These are phyloP conservation scores for Mycena sp. DNA, from an alignment of 1,284 basidiomycete species.

Conservation along the genomic window DNA sequence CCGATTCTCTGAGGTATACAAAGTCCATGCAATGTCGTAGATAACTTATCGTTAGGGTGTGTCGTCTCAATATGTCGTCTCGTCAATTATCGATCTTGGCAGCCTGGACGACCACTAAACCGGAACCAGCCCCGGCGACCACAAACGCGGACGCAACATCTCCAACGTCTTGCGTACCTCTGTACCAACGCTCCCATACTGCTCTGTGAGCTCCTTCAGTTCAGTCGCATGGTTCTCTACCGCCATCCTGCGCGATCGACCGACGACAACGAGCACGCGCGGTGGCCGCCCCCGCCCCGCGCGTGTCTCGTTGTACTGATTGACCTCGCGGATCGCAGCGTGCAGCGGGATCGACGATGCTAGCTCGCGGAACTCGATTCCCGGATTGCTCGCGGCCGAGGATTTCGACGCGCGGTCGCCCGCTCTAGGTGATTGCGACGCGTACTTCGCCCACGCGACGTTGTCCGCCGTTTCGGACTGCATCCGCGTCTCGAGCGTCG, in stretches of 20 bases:
- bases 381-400: slow-evolving; percentile 52
- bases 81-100: slow-evolving; percentile 39
- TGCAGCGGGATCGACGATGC: slow-evolving; percentile 64
- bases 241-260: slow-evolving; percentile 75
- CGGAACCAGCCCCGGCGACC: slow-evolving; percentile 65
- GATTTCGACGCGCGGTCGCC: slow-evolving; percentile 38
- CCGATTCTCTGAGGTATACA: no score
- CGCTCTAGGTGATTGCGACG: slow-evolving; percentile 34
- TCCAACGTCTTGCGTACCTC: slow-evolving; percentile 84
- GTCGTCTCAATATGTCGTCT: no score
- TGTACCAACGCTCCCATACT: slow-evolving; percentile 56
- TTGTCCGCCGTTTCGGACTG: slow-evolving; percentile 80
- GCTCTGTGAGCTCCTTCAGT: slow-evolving; percentile 69
- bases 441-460: slow-evolving; percentile 66
- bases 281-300: slow-evolving; percentile 35
- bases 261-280: slow-evolving; percentile 70
- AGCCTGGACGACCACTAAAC: slow-evolving; percentile 78
- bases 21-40: no score
- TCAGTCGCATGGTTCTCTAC: slow-evolving; percentile 72
- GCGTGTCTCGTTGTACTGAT: slow-evolving; percentile 22
- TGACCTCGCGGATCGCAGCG: slow-evolving; percentile 50
- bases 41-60: no score
- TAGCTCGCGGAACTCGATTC: slow-evolving; percentile 65
- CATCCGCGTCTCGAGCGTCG: slow-evolving; percentile 65
- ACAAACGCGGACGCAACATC: slow-evolving; percentile 83